These are phyloP conservation scores for Claviceps africana DNA, from an alignment of 2,329 filamentous ascomycete species.

Conservation along the genomic window DNA sequence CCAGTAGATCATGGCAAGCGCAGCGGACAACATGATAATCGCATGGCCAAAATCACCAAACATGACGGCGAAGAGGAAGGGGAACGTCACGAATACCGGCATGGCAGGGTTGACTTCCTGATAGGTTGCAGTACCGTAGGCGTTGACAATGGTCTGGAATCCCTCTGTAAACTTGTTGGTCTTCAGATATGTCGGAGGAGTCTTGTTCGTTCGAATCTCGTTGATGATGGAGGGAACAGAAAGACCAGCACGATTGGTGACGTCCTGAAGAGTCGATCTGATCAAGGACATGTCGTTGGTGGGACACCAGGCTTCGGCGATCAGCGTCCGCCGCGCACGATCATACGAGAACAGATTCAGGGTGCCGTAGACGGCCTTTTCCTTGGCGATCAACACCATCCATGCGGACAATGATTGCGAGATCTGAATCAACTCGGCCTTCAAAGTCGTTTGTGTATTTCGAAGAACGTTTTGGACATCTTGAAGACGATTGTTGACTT, in stretches of 20 bases:
- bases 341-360: conserved; percentile 96
- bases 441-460: conserved; percentile 89
- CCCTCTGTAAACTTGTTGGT: conserved; percentile 97
- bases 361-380: conserved; percentile 94
- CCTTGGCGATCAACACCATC: conserved; percentile 96
- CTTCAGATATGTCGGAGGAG: conserved; percentile 90
- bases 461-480: conserved; percentile 85
- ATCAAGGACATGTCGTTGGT: conserved; percentile 81
- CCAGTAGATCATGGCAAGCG: conserved; percentile 89
- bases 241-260: conserved; percentile 87
- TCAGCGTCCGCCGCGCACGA: conserved; percentile 84
- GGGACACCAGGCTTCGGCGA: conserved; percentile 95
- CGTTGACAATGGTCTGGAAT: conserved; percentile 98
- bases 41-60: conserved; percentile 97
- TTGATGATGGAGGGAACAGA: conserved; percentile 99
- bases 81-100: conserved; percentile 92
- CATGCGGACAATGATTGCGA: conserved; percentile 83
- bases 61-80: conserved; percentile 99
- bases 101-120: conserved; percentile 93
- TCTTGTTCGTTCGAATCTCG: conserved; percentile 93
- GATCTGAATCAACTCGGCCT: conserved; percentile 87
- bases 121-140: conserved; percentile 95
- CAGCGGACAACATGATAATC: conserved; percentile 70
- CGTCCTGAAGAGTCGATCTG: conserved; percentile 86
- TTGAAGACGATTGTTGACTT: conserved; percentile 84